Conservation (phyloP, 306 rosid species). For the Cicer yamashitae region DNA sequence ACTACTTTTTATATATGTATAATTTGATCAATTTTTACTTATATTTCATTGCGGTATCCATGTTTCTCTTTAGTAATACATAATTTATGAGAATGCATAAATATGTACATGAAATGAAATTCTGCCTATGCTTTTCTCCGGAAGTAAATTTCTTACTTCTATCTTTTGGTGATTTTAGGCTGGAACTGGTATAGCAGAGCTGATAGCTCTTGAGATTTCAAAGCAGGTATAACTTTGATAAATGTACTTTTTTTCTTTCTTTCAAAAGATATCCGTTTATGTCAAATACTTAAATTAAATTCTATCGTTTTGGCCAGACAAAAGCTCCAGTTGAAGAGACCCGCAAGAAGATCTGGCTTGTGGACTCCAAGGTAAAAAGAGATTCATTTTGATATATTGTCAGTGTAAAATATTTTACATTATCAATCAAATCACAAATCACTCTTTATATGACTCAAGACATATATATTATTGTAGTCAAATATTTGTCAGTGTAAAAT, state of each 20-base stretch:
- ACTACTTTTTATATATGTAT: too few relatives aligned
- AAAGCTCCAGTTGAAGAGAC: slow-evolving; percentile 80
- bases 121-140: slow-evolving; percentile 17
- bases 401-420: too few relatives aligned
- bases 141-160: slow-evolving; percentile 47
- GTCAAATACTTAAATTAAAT: slow-evolving; percentile 28
- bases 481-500: too few relatives aligned
- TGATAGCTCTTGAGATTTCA: slow-evolving; percentile 94
- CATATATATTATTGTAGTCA: too few relatives aligned
- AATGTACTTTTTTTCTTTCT: slow-evolving; percentile 9
- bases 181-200: slow-evolving; percentile 99
- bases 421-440: too few relatives aligned
- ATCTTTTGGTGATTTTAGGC: slow-evolving; percentile 70
- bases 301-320: slow-evolving; percentile 58
- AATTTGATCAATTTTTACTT: too few relatives aligned
- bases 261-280: slow-evolving; percentile 4
- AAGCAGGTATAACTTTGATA: slow-evolving; percentile 69
- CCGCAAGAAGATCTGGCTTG: slow-evolving; percentile 97
- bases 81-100: slow-evolving; percentile 1
- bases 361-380: slow-evolving; percentile 83
- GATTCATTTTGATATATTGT: too few relatives aligned
- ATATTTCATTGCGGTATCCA: too few relatives aligned
- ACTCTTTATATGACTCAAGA: too few relatives aligned
- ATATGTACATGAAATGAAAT: slow-evolving; percentile 18
- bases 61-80: neutral